Evolutionary conservation across 1,284 basidiomycete species (phyloP).

Genomic region (Ustilago bromivora): DNA sequence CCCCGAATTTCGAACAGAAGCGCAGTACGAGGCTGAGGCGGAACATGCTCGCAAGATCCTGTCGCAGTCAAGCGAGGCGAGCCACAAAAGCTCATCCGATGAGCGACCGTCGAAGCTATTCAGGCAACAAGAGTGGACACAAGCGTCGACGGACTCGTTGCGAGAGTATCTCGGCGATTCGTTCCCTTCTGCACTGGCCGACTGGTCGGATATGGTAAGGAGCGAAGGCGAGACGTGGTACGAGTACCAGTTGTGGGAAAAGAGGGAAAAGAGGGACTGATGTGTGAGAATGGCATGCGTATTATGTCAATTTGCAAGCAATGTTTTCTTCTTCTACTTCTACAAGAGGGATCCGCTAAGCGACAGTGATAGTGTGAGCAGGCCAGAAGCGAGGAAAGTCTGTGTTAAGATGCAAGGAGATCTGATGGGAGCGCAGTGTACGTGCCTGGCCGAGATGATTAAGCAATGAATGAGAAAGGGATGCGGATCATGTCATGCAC

Average conservation of each 20-base stretch:
- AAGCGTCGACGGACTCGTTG: conserved; percentile 23
- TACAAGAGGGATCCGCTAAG: conserved; percentile 22
- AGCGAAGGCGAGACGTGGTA: conserved; percentile 41
- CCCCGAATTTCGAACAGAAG: conserved; percentile 76
- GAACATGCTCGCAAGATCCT: conserved; percentile 12
- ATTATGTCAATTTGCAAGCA: not conserved
- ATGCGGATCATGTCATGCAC: not conserved
- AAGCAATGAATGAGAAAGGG: not conserved
- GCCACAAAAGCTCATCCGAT: not conserved
- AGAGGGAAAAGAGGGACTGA: conserved; percentile 13
- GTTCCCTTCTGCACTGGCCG: conserved; percentile 16
- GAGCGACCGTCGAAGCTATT: conserved; percentile 5
- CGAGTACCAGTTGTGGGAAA: conserved; percentile 49
- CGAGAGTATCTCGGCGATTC: conserved; percentile 31
- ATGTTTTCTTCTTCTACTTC: conserved; percentile 3
- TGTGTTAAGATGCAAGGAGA: not conserved
- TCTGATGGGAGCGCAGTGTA: not conserved
- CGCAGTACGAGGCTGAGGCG: conserved; percentile 39
- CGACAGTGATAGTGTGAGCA: conserved; percentile 17
- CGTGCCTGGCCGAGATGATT: not conserved
- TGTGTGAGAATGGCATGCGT: not conserved
- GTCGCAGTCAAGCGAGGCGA: not conserved
- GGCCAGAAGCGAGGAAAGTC: not conserved
- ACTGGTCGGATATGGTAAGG: conserved; percentile 26
- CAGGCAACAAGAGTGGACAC: conserved; percentile 26